Evolutionary conservation across 2,329 filamentous ascomycete genomes (phyloP).

Genomic region (Davidsoniella australis): DNA sequence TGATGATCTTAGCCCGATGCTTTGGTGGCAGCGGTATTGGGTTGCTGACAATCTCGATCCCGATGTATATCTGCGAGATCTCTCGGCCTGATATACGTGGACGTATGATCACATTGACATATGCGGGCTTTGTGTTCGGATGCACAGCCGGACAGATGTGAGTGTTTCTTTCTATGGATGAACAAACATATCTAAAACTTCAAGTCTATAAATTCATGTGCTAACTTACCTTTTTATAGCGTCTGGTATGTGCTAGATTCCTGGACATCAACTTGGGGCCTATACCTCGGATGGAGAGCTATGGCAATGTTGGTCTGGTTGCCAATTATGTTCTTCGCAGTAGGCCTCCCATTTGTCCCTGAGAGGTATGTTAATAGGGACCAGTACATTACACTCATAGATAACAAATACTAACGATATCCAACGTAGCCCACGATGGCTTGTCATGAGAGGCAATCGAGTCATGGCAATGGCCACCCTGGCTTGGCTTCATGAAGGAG

Average conservation of each 20-base stretch:
- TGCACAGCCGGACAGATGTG: constrained; percentile 38
- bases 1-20: too few relatives aligned
- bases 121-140: constrained; percentile 38
- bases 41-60: too few relatives aligned
- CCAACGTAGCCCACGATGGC: constrained; percentile 33
- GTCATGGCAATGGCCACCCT: constrained; percentile 28
- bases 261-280: constrained; percentile 29
- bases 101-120: constrained; percentile 40
- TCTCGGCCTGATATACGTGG: constrained; percentile 21
- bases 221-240: constrained; percentile 20
- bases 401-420: neutral
- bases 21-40: too few relatives aligned
- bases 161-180: constrained; percentile 6
- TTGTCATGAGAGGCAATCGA: constrained; percentile 31
- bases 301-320: constrained; percentile 35
- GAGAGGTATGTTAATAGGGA: constrained; percentile 29
- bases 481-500: constrained; percentile 31
- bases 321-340: constrained; percentile 31
- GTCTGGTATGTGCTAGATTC: constrained; percentile 38
- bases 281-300: constrained; percentile 33
- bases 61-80: constrained; percentile 19
- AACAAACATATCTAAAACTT: too few relatives aligned
- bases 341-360: constrained; percentile 33
- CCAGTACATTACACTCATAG: neutral
- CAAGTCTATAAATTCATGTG: too few relatives aligned